Evolutionary conservation across 768 basidiomycete species (phyloP), one percentile per base, ranked within the genome.

Genomic region (Agrocybe chaxingu): DNA sequence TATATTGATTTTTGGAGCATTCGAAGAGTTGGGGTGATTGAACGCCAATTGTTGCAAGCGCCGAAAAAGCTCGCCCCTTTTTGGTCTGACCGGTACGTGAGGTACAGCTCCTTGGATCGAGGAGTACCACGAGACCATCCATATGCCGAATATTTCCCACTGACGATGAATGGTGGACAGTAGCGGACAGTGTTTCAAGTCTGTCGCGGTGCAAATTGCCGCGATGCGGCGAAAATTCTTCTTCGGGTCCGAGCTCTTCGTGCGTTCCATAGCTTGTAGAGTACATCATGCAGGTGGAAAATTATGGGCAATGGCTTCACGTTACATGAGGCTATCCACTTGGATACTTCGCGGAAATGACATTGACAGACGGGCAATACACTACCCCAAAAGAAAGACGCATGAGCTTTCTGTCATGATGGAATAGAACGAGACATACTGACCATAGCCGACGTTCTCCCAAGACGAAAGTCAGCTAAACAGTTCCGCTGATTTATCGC

Each of bases 401-500:
- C 24, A 24, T 24, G 24, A 24, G 24, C 24, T 5, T 24, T 24
- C 24, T 24, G 24, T 24, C 24, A 5, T 24, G 24, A 24, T 24
- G 24, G 24, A 37, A 7, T 16, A 7, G 36, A 4, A 16, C 36
- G 7, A 37, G 36, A 11, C 11, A 7, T 11, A 11, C 11, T 4
- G 36, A 16, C 36, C 11, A 37, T 37, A 39, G 37, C 24, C 24
- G 37, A 39, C 37, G 3, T 18, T 10, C 37, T 39, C n/a, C 9
- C 37, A 7, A 39, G 9, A 39, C 18, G 37, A 39, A n/a, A 10
- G 9, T 7, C 7, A n/a, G 10, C 37, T 10, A 7, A n/a, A 39
- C 37, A 39, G 24, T 5, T 24, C 24, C 24, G 40, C 43, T 42
- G 33, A 30, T 44, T 47, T 53, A 65, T 49, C 54, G 56, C 71